phyloP scores from a whole-genome alignment of 805 yeast species.

The Candida alai region DNA sequence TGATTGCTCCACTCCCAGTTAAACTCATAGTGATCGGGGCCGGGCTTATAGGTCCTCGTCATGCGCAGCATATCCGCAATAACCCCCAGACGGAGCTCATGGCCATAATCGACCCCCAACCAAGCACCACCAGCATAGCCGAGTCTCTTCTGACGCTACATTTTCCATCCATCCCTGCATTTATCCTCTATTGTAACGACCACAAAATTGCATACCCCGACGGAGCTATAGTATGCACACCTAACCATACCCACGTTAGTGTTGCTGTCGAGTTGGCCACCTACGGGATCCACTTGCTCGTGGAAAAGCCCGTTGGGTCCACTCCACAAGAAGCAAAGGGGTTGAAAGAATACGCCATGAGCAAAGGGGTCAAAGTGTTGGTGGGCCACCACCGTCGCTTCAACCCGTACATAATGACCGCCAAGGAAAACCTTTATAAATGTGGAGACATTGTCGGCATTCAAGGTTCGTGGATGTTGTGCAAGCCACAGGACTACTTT shows the following conservation, averaged over 20 bases:
- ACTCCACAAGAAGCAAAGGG: slow-evolving; percentile 28
- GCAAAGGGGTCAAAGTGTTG: slow-evolving; percentile 24
- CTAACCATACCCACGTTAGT: slow-evolving; percentile 35
- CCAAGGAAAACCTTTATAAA: slow-evolving; percentile 24
- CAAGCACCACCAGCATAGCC: slow-evolving; percentile 24
- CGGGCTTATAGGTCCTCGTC: slow-evolving; percentile 40
- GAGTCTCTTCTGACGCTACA: slow-evolving; percentile 17
- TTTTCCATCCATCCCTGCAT: slow-evolving; percentile 20
- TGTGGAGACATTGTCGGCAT: slow-evolving; percentile 33
- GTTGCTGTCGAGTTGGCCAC: slow-evolving; percentile 29
- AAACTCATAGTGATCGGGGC: slow-evolving; percentile 31
- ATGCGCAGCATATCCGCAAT: slow-evolving; percentile 29
- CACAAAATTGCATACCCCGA: slow-evolving; percentile 21
- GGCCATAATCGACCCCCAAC: slow-evolving; percentile 34
- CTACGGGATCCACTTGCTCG: slow-evolving; percentile 29
- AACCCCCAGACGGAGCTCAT: slow-evolving; percentile 23
- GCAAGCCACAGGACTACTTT: slow-evolving; percentile 33
- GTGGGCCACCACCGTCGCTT: slow-evolving; percentile 41
- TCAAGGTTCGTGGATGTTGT: slow-evolving; percentile 38
- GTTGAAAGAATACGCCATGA: slow-evolving; percentile 20
- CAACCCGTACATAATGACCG: slow-evolving; percentile 35
- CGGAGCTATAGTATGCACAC: slow-evolving; percentile 39
- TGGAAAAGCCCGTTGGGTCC: slow-evolving; percentile 37
- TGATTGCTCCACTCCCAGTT: slow-evolving; percentile 2
- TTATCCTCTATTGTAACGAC: slow-evolving; percentile 20